Evolutionary conservation across 2,329 filamentous ascomycete species (phyloP).

Genomic region (Fusarium sacchari): DNA sequence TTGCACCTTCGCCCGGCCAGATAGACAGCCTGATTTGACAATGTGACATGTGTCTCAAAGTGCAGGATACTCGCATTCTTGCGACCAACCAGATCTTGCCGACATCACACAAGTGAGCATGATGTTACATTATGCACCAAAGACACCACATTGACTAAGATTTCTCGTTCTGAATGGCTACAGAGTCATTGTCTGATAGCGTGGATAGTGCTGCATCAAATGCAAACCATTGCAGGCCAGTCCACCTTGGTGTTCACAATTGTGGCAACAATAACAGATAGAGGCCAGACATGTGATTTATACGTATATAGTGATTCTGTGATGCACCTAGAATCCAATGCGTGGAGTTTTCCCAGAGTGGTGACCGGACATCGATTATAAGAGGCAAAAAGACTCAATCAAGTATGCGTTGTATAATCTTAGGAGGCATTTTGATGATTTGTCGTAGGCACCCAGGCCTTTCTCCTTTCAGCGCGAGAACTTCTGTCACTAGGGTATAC

Average conservation of each 20-base stretch:
- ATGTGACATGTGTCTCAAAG: too few relatives aligned
- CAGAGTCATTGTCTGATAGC: accelerated
- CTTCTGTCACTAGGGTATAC: neutral
- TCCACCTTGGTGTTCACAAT: neutral
- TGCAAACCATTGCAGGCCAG: accelerated
- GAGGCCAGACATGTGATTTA: too few relatives aligned
- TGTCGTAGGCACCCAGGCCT: accelerated
- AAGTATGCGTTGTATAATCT: neutral
- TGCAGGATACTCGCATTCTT: too few relatives aligned
- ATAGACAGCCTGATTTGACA: neutral
- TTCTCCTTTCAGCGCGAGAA: neutral
- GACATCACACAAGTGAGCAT: neutral
- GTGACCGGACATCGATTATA: accelerated
- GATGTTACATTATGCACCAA: accelerated
- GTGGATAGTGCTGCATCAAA: neutral
- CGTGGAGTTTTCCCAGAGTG: neutral
- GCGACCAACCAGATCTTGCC: neutral
- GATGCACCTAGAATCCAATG: neutral
- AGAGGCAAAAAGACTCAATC: neutral
- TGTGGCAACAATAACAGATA: neutral
- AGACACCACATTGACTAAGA: accelerated
- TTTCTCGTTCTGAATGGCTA: neutral
- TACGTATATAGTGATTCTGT: neutral
- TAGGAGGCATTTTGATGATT: neutral
- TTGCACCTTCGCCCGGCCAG: neutral